Conservation (phyloP, 2,329 filamentous ascomycete species). For the Elsinoe australis region DNA sequence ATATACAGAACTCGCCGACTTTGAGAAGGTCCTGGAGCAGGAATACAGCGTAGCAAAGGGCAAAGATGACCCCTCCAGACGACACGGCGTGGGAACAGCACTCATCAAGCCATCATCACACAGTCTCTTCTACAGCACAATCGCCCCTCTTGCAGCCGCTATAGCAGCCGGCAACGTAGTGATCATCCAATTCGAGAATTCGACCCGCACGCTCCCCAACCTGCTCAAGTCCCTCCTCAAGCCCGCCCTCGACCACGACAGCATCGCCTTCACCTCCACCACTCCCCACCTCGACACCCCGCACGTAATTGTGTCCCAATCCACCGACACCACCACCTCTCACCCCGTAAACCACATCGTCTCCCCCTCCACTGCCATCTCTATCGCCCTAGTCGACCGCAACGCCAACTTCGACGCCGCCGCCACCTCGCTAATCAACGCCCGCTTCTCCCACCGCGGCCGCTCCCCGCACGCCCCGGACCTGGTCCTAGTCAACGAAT, state of each 20-base stretch:
- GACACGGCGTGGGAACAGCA: constrained; percentile 36
- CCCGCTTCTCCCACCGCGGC: constrained; percentile 50
- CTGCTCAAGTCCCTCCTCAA: constrained; percentile 35
- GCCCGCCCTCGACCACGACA: constrained; percentile 41
- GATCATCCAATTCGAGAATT: constrained; percentile 41
- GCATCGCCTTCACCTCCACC: constrained; percentile 39
- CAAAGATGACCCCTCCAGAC: constrained; percentile 32
- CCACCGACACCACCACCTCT: constrained; percentile 28
- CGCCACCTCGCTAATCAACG: constrained; percentile 46
- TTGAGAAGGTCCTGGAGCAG: constrained; percentile 25
- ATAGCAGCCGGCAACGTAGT: constrained; percentile 47
- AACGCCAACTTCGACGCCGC: constrained; percentile 49
- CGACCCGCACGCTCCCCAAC: constrained; percentile 31
- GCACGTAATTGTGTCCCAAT: constrained; percentile 18
- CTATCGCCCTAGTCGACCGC: constrained; percentile 54
- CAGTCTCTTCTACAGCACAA: constrained; percentile 42
- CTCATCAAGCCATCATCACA: constrained; percentile 44
- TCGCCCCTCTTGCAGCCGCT: constrained; percentile 41
- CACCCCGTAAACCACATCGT: constrained; percentile 29
- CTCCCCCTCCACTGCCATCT: constrained; percentile 31
- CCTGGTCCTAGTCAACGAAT: constrained; percentile 58
- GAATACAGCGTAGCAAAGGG: constrained; percentile 40
- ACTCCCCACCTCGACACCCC: constrained; percentile 20
- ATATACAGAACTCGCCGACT: constrained; percentile 32
- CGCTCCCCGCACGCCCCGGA: constrained; percentile 55